Percentiles rank a stretch among this genome's conserved stretches.
Evolutionary conservation across 345 rosid species (phyloP).

Genomic region (Linum trigynum): DNA sequence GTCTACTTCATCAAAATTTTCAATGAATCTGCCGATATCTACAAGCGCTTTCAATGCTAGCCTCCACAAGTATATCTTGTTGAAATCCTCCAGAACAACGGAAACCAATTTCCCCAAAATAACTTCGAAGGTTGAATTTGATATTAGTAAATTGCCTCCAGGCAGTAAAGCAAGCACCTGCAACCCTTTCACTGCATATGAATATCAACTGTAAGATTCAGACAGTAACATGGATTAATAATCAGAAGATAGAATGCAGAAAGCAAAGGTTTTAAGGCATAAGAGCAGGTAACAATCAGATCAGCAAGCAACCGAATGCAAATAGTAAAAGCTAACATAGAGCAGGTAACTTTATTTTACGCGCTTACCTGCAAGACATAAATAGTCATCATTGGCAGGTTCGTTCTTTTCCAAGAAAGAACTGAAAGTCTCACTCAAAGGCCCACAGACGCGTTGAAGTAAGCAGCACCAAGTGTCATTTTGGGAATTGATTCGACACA

Average conservation of each 20-base stretch:
- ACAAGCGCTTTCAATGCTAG: slow-evolving; percentile 61
- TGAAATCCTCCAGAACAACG: slow-evolving; percentile 35
- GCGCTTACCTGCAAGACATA: slow-evolving; percentile 61
- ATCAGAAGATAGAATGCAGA: neutral
- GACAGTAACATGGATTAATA: slow-evolving; percentile 1
- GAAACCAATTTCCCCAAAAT: slow-evolving; percentile 51
- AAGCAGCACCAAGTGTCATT: slow-evolving; percentile 42
- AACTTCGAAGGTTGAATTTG: slow-evolving; percentile 49
- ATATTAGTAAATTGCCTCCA: slow-evolving; percentile 38
- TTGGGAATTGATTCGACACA: slow-evolving; percentile 17
- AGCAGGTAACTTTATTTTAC: slow-evolving; percentile 7
- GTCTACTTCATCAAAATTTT: slow-evolving; percentile 39
- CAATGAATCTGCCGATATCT: slow-evolving; percentile 56
- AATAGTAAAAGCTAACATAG: slow-evolving; percentile 7
- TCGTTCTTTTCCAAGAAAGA: slow-evolving; percentile 27
- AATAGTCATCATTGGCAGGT: slow-evolving; percentile 25
- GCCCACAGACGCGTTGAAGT: slow-evolving; percentile 37
- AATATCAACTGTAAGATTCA: slow-evolving; percentile 12
- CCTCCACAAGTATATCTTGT: slow-evolving; percentile 46
- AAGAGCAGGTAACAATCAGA: neutral
- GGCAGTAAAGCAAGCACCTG: slow-evolving; percentile 54
- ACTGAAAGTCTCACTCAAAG: slow-evolving; percentile 39
- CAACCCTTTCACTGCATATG: slow-evolving; percentile 75
- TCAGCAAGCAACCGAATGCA: neutral
- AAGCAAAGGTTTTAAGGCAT: neutral